phyloP scores from a whole-genome alignment of 1,284 basidiomycete species.

The Sparassis latifolia region DNA sequence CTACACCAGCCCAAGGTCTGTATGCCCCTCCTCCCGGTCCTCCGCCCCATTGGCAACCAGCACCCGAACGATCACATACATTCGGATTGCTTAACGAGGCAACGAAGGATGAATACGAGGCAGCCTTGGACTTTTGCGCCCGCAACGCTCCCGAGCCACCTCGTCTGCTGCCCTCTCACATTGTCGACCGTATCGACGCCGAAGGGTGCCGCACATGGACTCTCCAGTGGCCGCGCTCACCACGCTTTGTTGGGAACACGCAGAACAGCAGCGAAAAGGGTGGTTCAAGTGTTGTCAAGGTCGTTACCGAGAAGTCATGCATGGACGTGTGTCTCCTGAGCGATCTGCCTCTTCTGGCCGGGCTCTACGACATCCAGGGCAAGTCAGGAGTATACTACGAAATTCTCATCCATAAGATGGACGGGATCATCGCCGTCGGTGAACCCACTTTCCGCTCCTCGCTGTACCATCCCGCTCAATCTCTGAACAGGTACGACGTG shows the following conservation, averaged over 20 bases:
- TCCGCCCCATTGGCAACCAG: conserved; percentile 46
- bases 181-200: conserved; percentile 39
- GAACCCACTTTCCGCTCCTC: conserved; percentile 7
- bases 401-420: conserved; percentile 46
- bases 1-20: neutral
- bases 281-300: conserved; percentile 27
- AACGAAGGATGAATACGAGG: conserved; percentile 41
- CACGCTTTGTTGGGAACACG: conserved; percentile 36
- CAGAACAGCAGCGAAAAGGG: conserved; percentile 26
- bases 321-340: conserved; percentile 50
- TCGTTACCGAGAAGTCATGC: conserved; percentile 37
- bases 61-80: conserved; percentile 38
- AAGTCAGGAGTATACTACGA: conserved; percentile 62
- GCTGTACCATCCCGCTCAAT: neutral
- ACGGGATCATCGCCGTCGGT: conserved; percentile 57
- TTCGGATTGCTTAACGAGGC: conserved; percentile 49
- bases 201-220: conserved; percentile 46
- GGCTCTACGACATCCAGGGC: conserved; percentile 47
- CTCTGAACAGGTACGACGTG: conserved; percentile 52
- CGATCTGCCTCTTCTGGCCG: conserved; percentile 54
- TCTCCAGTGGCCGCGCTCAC: conserved; percentile 32
- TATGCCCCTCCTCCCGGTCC: conserved; percentile 7
- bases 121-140: conserved; percentile 44
- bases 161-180: conserved; percentile 39
- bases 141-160: conserved; percentile 33